Percentiles rank a stretch among this genome's conserved stretches.
Evolutionary conservation across 129 eudicot genomes (phyloP).

Genomic region (Smallanthus sonchifolius): DNA sequence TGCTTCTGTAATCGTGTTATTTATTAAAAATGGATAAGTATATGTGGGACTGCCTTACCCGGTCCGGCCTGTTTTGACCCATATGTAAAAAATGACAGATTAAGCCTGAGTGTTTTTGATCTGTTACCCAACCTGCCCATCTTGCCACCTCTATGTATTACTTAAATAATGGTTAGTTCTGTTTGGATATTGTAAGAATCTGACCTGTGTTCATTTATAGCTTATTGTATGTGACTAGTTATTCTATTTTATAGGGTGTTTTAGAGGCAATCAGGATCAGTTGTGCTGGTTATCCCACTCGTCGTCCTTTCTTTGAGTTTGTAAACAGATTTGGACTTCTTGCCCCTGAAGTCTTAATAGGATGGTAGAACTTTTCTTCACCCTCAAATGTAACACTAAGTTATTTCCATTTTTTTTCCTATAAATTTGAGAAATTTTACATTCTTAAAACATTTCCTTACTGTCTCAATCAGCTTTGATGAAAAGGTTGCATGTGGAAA

Average conservation of each 20-base stretch:
- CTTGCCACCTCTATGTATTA: neutral
- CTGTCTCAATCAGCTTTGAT: slow-evolving; percentile 56
- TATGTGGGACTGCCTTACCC: neutral
- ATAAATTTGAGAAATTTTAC: neutral
- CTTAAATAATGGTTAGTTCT: neutral
- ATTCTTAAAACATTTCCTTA: slow-evolving; percentile 14
- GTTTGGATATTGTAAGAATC: neutral
- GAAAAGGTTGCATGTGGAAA: slow-evolving; percentile 79
- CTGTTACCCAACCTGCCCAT: neutral
- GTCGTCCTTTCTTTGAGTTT: slow-evolving; percentile 94
- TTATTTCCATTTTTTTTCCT: slow-evolving; percentile 6
- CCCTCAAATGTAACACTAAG: slow-evolving; percentile 19
- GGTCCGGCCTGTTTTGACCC: neutral
- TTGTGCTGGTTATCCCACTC: slow-evolving; percentile 99
- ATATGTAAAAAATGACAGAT: neutral
- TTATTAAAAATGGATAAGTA: neutral
- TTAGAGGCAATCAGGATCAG: slow-evolving; percentile 99
- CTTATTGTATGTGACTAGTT: slow-evolving; percentile 4
- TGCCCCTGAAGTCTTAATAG: slow-evolving; percentile 72
- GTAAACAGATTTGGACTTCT: slow-evolving; percentile 96
- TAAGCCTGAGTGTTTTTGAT: neutral
- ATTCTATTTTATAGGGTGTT: slow-evolving; percentile 62
- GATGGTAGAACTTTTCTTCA: slow-evolving; percentile 50
- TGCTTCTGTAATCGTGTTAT: neutral
- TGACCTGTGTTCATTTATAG: neutral